Evolutionary conservation across 1,284 basidiomycete genomes (phyloP).

Genomic region (Irpex sp.): DNA sequence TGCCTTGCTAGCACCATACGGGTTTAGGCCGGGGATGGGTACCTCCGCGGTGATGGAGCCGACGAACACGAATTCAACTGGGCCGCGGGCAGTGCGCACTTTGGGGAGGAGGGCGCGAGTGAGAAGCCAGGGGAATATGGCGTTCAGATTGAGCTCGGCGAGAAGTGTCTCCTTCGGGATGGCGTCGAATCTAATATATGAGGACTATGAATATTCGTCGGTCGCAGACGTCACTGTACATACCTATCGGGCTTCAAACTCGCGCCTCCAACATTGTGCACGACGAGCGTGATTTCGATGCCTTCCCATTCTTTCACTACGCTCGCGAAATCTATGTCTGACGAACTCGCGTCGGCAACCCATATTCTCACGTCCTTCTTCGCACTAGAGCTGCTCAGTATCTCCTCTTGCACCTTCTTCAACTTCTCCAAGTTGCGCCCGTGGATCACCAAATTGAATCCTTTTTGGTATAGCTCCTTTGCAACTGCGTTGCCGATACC

Average conservation of each 20-base stretch:
- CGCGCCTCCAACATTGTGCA: conserved; percentile 28
- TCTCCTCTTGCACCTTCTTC: conserved; percentile 20
- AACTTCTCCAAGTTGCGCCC: conserved; percentile 28
- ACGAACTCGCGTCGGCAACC: conserved; percentile 23
- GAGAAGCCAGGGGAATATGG: conserved; percentile 7
- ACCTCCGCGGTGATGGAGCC: conserved; percentile 5
- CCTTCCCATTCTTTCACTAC: conserved; percentile 21
- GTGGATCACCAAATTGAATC: conserved; percentile 30
- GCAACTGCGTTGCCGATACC: conserved; percentile 28
- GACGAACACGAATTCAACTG: conserved; percentile 9
- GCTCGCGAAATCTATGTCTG: conserved; percentile 21
- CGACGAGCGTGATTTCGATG: conserved; percentile 26
- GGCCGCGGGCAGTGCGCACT: conserved; percentile 7
- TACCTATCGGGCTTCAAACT: background rate
- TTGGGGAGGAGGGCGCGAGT: conserved; percentile 11
- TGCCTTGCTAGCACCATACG: conserved; percentile 9
- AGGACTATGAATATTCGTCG: background rate
- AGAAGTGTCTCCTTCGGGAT: conserved; percentile 6
- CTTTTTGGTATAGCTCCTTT: conserved; percentile 24
- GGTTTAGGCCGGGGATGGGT: conserved; percentile 3
- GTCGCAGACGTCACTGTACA: background rate
- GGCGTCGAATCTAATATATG: background rate
- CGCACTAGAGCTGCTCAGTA: conserved; percentile 11
- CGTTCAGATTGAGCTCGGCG: conserved; percentile 4
- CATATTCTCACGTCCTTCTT: conserved; percentile 23